Percentiles rank a stretch among this genome's conserved stretches.
phyloP scores from a whole-genome alignment of 2,329 filamentous ascomycete genomes.

The Aspergillus sp. region DNA sequence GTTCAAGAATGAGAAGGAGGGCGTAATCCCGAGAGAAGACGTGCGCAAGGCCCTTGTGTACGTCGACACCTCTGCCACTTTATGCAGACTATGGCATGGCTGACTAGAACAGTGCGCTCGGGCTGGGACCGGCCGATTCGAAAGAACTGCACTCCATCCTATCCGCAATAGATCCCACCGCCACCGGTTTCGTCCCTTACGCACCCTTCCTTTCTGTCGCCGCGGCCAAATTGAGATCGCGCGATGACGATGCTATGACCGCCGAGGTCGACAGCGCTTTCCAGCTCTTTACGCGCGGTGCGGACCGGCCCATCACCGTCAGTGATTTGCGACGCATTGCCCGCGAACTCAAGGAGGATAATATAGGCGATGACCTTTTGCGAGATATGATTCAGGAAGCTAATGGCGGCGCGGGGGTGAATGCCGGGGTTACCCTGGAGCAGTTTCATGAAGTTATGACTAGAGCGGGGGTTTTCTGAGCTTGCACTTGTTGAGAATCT shows the following conservation, averaged over 20 bases:
- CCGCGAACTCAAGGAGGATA: constrained; percentile 74
- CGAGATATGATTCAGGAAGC: constrained; percentile 95
- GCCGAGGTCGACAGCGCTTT: constrained; percentile 81
- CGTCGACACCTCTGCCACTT: constrained; percentile 23
- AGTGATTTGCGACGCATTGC: constrained; percentile 76
- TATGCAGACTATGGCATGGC: not conserved
- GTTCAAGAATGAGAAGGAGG: constrained; percentile 69
- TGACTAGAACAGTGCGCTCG: constrained; percentile 66
- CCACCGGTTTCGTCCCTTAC: constrained; percentile 75
- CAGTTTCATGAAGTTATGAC: constrained; percentile 88
- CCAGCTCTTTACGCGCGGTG: constrained; percentile 66
- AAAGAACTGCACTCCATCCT: constrained; percentile 74
- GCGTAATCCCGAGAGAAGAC: constrained; percentile 66
- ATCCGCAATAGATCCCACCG: constrained; percentile 78
- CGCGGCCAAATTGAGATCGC: constrained; percentile 74
- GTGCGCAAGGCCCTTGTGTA: constrained; percentile 73
- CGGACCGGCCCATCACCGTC: constrained; percentile 68
- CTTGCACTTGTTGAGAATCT: not conserved
- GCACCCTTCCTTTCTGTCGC: constrained; percentile 82
- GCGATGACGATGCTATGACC: constrained; percentile 54
- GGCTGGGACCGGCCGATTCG: constrained; percentile 63
- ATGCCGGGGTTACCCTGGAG: constrained; percentile 68
- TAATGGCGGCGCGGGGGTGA: constrained; percentile 74
- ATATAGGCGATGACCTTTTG: constrained; percentile 74
- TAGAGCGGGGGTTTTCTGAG: constrained; percentile 75